phyloP scores from a whole-genome alignment of 371 early-diverging fungal genomes.

The Mucor plumbeus region DNA sequence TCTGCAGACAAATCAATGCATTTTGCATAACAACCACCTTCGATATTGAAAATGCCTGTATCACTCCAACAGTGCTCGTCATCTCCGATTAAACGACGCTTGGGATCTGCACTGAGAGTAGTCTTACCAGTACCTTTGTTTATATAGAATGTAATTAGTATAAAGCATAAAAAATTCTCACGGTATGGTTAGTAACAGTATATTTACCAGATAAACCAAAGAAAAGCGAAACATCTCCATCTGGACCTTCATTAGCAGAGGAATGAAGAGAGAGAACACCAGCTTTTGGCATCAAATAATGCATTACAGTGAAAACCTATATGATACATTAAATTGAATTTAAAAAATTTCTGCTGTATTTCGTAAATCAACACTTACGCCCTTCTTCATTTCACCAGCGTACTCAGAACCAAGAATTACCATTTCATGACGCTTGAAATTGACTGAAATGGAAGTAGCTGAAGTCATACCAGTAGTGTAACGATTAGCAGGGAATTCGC shows the following conservation, averaged over 20 bases:
- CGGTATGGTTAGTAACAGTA: neutral
- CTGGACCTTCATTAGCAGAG: constrained; percentile 91
- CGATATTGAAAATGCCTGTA: constrained; percentile 96
- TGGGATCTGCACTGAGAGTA: constrained; percentile 95
- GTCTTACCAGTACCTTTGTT: constrained; percentile 91
- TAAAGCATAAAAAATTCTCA: neutral
- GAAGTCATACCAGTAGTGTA: constrained; percentile 97
- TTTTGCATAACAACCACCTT: constrained; percentile 99
- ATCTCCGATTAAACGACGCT: constrained; percentile 94
- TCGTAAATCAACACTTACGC: constrained; percentile 48
- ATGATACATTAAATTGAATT: neutral
- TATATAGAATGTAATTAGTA: neutral
- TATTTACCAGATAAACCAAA: constrained; percentile 88
- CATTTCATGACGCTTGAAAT: constrained; percentile 80
- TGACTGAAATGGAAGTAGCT: constrained; percentile 88
- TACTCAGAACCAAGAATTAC: constrained; percentile 97
- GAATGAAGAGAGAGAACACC: constrained; percentile 97
- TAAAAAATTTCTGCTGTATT: neutral
- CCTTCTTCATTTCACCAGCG: constrained; percentile 99
- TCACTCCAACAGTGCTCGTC: constrained; percentile 99
- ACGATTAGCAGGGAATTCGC: constrained; percentile 95
- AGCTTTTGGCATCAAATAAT: constrained; percentile 97
- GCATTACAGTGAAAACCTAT: constrained; percentile 94
- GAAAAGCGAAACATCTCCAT: constrained; percentile 95
- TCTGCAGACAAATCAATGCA: constrained; percentile 92